Conservation (phyloP, 495 filamentous ascomycete genomes). For the Amphirosellinia nigrospora region DNA sequence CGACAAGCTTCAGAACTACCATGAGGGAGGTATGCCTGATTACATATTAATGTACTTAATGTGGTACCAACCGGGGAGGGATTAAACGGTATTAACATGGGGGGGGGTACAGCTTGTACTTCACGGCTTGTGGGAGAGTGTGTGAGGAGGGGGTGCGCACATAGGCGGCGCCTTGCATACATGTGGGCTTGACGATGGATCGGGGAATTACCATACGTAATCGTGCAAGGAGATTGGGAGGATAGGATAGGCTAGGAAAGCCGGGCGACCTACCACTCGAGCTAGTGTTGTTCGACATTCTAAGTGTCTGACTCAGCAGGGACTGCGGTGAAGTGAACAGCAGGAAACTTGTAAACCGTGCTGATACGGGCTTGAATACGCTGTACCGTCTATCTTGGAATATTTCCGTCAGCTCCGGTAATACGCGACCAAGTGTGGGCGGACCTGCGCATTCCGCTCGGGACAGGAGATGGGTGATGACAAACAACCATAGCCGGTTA, state of each 20-base stretch:
- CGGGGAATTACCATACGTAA: conserved; percentile 28
- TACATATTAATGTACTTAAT: conserved; percentile 42
- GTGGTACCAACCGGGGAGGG: conserved; percentile 33
- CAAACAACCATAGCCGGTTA: conserved; percentile 14
- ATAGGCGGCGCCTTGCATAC: conserved; percentile 1
- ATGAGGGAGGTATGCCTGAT: conserved; percentile 40
- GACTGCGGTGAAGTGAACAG: neutral
- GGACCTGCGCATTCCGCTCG: conserved; percentile 22
- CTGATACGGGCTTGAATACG: conserved; percentile 16
- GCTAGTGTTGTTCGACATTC: conserved; percentile 21
- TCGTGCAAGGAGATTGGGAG: conserved; percentile 21
- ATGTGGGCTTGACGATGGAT: conserved; percentile 26
- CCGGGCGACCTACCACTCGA: conserved; percentile 21
- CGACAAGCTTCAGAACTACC: conserved; percentile 41
- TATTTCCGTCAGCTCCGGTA: conserved; percentile 19
- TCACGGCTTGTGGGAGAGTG: conserved; percentile 7
- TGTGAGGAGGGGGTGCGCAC: conserved; percentile 1
- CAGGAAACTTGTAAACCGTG: neutral
- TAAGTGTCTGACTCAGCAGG: conserved; percentile 26
- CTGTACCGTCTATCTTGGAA: conserved; percentile 15
- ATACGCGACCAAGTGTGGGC: neutral
- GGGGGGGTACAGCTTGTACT: conserved; percentile 21
- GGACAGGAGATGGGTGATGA: conserved; percentile 20
- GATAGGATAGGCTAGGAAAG: conserved; percentile 18
- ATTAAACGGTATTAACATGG: conserved; percentile 39